Percentiles rank a stretch among this genome's conserved stretches.
phyloP scores from a whole-genome alignment of 805 yeast genomes.

The Myxozyma vanderwaltii region DNA sequence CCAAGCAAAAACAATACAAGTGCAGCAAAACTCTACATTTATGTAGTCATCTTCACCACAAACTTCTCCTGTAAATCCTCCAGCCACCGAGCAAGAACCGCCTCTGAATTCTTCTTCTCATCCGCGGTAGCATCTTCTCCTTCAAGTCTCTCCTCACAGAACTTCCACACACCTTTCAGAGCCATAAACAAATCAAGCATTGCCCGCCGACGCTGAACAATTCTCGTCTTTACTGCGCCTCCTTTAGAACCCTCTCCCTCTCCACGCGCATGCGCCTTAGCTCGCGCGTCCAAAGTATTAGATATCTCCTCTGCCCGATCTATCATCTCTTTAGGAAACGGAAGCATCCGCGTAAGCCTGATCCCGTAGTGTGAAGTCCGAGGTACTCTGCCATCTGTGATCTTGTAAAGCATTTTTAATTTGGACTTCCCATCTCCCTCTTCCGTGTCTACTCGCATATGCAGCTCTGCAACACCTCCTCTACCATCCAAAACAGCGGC shows the following conservation, averaged over 20 bases:
- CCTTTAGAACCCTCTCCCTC: too few relatives aligned
- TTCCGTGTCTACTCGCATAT: constrained; percentile 43
- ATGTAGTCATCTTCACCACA: constrained; percentile 15
- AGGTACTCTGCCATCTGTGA: constrained; percentile 15
- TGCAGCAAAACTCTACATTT: too few relatives aligned
- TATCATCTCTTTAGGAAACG: constrained; percentile 17
- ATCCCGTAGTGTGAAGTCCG: constrained; percentile 18
- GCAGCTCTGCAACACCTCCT: constrained; percentile 45
- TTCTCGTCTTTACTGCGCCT: constrained; percentile 2
- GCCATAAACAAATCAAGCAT: constrained; percentile 13
- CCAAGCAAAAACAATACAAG: too few relatives aligned
- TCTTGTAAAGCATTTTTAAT: constrained; percentile 26
- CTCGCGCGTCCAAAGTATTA: background rate
- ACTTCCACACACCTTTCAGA: constrained; percentile 12
- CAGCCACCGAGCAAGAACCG: constrained; percentile 16
- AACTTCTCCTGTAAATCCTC: constrained; percentile 14
- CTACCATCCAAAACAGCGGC: constrained; percentile 44
- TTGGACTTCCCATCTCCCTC: background rate
- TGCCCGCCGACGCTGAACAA: constrained; percentile 16
- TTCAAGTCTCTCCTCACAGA: constrained; percentile 9
- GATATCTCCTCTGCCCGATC: constrained; percentile 15
- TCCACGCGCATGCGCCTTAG: background rate
- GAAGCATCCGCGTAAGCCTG: constrained; percentile 15
- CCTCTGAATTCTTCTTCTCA: background rate
- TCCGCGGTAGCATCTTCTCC: background rate